A percentile compares a stretch with the other conserved stretches of the same genome.
phyloP scores from a whole-genome alignment of 2,329 filamentous ascomycete species.

The Pezicula radicicola region DNA sequence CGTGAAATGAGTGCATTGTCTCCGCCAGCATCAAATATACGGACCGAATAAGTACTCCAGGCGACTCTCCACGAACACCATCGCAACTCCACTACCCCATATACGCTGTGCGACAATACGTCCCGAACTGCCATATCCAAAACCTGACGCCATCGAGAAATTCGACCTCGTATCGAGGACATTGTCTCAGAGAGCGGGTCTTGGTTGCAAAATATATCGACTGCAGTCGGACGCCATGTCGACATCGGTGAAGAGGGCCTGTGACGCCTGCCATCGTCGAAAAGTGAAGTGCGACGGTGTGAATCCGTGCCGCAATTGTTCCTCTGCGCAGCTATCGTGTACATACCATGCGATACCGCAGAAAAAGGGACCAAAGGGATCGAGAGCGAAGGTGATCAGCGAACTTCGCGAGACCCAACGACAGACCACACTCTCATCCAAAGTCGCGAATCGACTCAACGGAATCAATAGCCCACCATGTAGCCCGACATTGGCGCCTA shows the following conservation, averaged over 20 bases:
- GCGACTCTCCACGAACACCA: constrained; percentile 5
- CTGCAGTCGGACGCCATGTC: constrained; percentile 16
- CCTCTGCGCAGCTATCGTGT: constrained; percentile 63
- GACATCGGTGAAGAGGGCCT: constrained; percentile 51
- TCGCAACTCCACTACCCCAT: constrained; percentile 10
- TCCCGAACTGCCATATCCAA: not conserved
- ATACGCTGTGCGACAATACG: constrained; percentile 15
- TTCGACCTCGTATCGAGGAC: not conserved
- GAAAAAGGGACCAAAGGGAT: constrained; percentile 75
- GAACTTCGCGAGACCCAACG: constrained; percentile 68
- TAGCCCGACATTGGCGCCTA: constrained; percentile 48
- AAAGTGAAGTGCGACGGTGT: constrained; percentile 73
- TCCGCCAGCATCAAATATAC: constrained; percentile 15
- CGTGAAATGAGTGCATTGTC: constrained; percentile 11
- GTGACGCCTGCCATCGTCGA: constrained; percentile 71
- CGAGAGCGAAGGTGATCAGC: constrained; percentile 71
- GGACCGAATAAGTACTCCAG: constrained; percentile 23
- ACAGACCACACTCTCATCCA: constrained; percentile 60
- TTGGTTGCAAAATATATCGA: not conserved
- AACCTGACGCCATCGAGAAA: not conserved
- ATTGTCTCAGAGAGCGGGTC: not conserved
- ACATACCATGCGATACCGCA: constrained; percentile 74
- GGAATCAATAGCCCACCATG: constrained; percentile 47
- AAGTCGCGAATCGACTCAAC: constrained; percentile 58
- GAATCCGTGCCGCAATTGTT: constrained; percentile 70